Evolutionary conservation across 352 stramenopile species (phyloP).

Genomic region (Poterioochromonas sp.): DNA sequence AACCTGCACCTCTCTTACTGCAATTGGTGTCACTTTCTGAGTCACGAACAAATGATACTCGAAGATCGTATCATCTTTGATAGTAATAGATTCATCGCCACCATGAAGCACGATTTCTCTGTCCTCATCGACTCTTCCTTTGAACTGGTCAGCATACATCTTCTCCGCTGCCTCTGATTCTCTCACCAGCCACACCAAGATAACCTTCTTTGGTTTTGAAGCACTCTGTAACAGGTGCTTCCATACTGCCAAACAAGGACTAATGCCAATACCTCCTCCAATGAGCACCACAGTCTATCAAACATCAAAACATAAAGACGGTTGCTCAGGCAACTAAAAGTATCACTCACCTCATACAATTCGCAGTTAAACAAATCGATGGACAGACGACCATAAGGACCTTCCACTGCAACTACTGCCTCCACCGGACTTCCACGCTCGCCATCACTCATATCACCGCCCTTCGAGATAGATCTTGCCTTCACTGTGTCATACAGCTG

Average conservation of each 20-base stretch:
- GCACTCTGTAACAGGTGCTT: neutral
- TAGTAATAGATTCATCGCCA: constrained; percentile 60
- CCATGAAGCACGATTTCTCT: constrained; percentile 60
- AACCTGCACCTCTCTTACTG: constrained; percentile 55
- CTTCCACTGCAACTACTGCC: constrained; percentile 40
- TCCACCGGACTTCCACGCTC: constrained; percentile 22
- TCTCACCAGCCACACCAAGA: constrained; percentile 60
- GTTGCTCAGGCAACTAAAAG: constrained; percentile 52
- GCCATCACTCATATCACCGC: too few species aligned
- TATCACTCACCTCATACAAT: constrained; percentile 34
- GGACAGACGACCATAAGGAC: neutral
- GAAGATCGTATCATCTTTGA: constrained; percentile 50
- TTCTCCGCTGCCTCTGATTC: constrained; percentile 61
- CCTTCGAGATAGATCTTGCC: constrained; percentile 44
- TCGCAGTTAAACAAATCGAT: constrained; percentile 6
- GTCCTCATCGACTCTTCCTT: constrained; percentile 48
- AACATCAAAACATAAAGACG: constrained; percentile 56
- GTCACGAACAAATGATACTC: constrained; percentile 46
- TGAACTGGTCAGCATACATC: constrained; percentile 55
- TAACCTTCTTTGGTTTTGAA: constrained; percentile 65
- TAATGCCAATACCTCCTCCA: constrained; percentile 58
- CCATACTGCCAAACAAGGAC: constrained; percentile 36
- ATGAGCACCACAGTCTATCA: constrained; percentile 63
- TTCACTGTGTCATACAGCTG: constrained; percentile 48
- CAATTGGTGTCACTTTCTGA: constrained; percentile 54